Evolutionary conservation across 208 protist species (phyloP).

Genomic region (Jaenimonas drosophilae): DNA sequence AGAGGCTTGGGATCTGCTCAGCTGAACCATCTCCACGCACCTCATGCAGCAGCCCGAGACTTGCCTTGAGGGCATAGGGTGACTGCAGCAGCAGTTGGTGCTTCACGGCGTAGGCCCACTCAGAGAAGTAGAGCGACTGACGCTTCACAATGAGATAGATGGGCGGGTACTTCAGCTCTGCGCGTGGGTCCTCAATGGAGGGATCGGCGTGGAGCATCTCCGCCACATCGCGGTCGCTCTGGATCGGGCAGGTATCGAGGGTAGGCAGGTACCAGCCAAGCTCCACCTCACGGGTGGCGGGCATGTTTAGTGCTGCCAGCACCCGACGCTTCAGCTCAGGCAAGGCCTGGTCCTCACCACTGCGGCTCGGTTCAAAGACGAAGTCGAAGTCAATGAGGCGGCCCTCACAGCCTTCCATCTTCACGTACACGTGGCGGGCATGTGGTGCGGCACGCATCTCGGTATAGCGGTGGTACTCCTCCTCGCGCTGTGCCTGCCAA

Average conservation of each 20-base stretch:
- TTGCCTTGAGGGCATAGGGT: slow-evolving; percentile 74
- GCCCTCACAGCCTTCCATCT: slow-evolving; percentile 81
- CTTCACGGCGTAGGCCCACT: slow-evolving; percentile 87
- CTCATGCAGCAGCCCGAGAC: slow-evolving; percentile 59
- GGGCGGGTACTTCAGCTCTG: slow-evolving; percentile 64
- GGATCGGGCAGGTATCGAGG: slow-evolving; percentile 70
- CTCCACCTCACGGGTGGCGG: slow-evolving; percentile 44
- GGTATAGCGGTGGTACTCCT: slow-evolving; percentile 62
- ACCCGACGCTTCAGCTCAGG: slow-evolving; percentile 30
- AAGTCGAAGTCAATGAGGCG: slow-evolving; percentile 82
- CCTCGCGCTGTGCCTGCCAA: slow-evolving; percentile 65
- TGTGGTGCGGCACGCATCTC: slow-evolving; percentile 39
- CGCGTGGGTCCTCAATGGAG: slow-evolving; percentile 59
- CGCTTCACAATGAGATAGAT: slow-evolving; percentile 86
- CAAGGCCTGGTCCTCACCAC: slow-evolving; percentile 10
- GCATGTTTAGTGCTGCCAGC: slow-evolving; percentile 40
- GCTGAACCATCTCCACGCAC: slow-evolving; percentile 70
- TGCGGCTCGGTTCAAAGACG: slow-evolving; percentile 18
- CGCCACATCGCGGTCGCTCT: slow-evolving; percentile 66
- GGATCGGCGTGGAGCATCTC: slow-evolving; percentile 72
- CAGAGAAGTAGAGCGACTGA: slow-evolving; percentile 61
- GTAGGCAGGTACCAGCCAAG: slow-evolving; percentile 84
- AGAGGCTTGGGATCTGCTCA: slow-evolving; percentile 45
- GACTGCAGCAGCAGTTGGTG: slow-evolving; percentile 85
- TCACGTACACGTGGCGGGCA: slow-evolving; percentile 70